Evolutionary conservation across 768 basidiomycete genomes (phyloP), one percentile per base, ranked within the genome.

Genomic region (Floccularia luteovirens): DNA sequence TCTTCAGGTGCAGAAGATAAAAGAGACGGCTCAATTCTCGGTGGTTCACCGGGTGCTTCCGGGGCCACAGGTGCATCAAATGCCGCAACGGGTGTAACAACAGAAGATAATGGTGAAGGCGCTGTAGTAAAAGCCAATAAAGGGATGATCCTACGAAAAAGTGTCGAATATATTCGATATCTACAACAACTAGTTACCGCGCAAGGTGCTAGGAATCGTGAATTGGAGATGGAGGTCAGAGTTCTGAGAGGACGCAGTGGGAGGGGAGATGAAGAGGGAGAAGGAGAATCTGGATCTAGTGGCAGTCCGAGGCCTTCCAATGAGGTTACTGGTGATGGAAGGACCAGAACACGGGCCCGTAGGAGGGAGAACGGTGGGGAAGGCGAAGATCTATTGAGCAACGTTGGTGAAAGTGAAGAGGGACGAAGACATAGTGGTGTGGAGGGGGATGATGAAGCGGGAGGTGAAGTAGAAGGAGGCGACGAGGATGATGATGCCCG

Each of bases 131-230:
- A 93, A 55, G 90, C 90, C 20, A 93, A 94, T 64, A 94, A 94
- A 69, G 90, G 91, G 24, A 88, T 93, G 80, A 91, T 94, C 31
- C 61, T 94, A 32, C 59, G 87, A 49, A 94, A 88, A 72, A 82
- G 79, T 41, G 81, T 85, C 2, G 81, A 83, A 51, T 82, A 83
- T 51, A 82, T 83, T 22, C 48, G 70, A 42, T 90, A 89, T 58
- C 75, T 91, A 8, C 89, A 91, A 55, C 88, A 90, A 48, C 79
- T 91, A 38, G 88, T 91, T 7, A 76, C 73, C 2, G 82, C 79
- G 0, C 89, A 90, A 51, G 84, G 85, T 3, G 74, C 73, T 31
- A 69, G 88, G 7, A 90, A 88, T 55, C 66, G 83, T 28, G 86
- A 89, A 51, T 67, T 91, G 36, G 89, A 91, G 57, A 71, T 73